These are phyloP conservation scores for Lactuca sativa DNA, from an alignment of 129 eudicot species.

Conservation along the genomic window DNA sequence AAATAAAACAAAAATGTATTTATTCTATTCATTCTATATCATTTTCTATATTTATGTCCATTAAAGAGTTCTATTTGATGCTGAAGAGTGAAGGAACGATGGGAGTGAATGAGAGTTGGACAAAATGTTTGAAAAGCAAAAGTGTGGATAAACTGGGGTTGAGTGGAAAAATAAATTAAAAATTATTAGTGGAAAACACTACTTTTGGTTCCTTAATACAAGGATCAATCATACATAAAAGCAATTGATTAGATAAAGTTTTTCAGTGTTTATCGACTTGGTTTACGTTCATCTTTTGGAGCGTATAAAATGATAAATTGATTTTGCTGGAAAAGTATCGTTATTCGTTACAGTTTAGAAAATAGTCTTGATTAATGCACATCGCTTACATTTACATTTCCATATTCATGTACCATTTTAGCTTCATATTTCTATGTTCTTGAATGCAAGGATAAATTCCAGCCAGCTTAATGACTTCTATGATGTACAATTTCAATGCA, in stretches of 20 bases:
- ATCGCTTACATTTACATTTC: too few species aligned
- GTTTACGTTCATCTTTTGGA: background rate
- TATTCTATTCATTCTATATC: too few species aligned
- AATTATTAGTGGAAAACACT: slow-evolving; percentile 29
- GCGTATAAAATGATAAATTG: too few species aligned
- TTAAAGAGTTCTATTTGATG: background rate
- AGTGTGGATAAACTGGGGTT: slow-evolving; percentile 19
- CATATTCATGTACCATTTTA: too few species aligned
- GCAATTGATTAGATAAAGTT: slow-evolving; percentile 12
- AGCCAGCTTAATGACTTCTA: too few species aligned
- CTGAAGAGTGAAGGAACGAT: slow-evolving; percentile 22
- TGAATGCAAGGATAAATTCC: too few species aligned
- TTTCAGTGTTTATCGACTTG: slow-evolving; percentile 7
- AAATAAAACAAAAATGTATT: too few species aligned
- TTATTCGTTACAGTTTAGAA: background rate
- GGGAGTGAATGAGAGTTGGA: slow-evolving; percentile 34
- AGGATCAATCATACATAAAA: slow-evolving; percentile 22
- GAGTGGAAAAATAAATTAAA: slow-evolving; percentile 21
- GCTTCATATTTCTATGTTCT: too few species aligned
- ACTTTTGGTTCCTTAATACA: slow-evolving; percentile 36
- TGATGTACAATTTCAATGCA: too few species aligned
- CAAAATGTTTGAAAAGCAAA: slow-evolving; percentile 40
- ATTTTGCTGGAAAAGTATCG: too few species aligned
- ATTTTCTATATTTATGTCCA: background rate
- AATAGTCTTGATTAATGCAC: background rate